These are phyloP conservation scores for Phialocephala subalpina DNA, from an alignment of 2,329 filamentous ascomycete genomes.

Conservation along the genomic window DNA sequence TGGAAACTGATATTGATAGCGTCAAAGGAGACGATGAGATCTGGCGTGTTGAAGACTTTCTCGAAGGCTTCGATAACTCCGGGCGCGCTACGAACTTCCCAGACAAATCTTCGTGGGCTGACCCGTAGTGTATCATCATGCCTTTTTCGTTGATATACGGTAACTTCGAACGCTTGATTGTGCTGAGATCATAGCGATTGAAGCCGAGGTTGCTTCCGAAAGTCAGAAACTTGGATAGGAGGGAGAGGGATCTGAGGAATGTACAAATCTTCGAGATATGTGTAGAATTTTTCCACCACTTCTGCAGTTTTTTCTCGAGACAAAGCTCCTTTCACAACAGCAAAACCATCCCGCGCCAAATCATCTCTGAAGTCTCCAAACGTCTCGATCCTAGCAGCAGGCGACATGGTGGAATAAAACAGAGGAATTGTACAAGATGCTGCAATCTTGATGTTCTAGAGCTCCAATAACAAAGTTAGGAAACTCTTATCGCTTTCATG, in stretches of 20 bases:
- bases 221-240: slow-evolving; percentile 29
- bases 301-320: slow-evolving; percentile 2
- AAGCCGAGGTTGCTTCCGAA: slow-evolving; percentile 42
- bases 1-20: slow-evolving; percentile 47
- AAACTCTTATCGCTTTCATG: too few relatives aligned
- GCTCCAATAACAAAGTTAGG: too few relatives aligned
- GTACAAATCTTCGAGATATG: too few relatives aligned
- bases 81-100: slow-evolving; percentile 48
- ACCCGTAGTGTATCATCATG: slow-evolving; percentile 35
- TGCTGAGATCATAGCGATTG: slow-evolving; percentile 45
- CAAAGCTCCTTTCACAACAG: slow-evolving; percentile 11
- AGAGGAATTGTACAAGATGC: too few relatives aligned
- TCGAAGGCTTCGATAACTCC: slow-evolving; percentile 49
- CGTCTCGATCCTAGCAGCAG: neutral
- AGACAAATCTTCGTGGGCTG: slow-evolving; percentile 50
- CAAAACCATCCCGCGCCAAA: slow-evolving; percentile 5
- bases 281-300: slow-evolving; percentile 17
- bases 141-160: slow-evolving; percentile 41
- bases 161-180: slow-evolving; percentile 46
- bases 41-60: slow-evolving; percentile 49
- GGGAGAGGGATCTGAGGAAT: too few relatives aligned
- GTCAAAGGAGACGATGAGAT: slow-evolving; percentile 56
- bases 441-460: too few relatives aligned
- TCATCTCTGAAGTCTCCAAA: slow-evolving; percentile 13
- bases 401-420: too few relatives aligned